Conservation (phyloP, 2,329 filamentous ascomycete genomes). For the Microcera coccophila region DNA sequence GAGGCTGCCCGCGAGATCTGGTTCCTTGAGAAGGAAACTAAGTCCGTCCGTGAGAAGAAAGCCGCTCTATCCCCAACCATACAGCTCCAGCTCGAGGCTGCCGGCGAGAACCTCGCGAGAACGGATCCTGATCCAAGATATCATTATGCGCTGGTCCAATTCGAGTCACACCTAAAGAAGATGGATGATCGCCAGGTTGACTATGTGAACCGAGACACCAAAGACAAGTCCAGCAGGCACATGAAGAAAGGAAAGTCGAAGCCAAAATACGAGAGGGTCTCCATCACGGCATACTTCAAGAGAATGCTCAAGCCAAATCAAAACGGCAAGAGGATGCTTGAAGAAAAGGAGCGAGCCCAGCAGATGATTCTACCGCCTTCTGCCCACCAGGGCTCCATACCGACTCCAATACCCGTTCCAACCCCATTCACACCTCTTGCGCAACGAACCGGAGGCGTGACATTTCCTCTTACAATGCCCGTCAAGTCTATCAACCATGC, state of each 20-base stretch:
- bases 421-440: slow-evolving; percentile 4
- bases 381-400: slow-evolving; percentile 1
- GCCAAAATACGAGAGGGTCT: slow-evolving; percentile 35
- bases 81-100: slow-evolving; percentile 41
- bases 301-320: slow-evolving; percentile 34
- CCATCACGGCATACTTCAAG: slow-evolving; percentile 46
- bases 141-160: slow-evolving; percentile 41
- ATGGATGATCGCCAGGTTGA: slow-evolving; percentile 17
- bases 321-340: slow-evolving; percentile 27
- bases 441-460: neutral
- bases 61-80: slow-evolving; percentile 32
- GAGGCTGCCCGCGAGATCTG: slow-evolving; percentile 37
- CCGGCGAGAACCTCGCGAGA: slow-evolving; percentile 32
- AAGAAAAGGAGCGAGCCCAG: slow-evolving; percentile 15
- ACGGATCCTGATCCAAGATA: slow-evolving; percentile 38
- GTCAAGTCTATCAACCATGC: slow-evolving; percentile 1
- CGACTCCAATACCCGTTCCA: neutral
- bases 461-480: neutral
- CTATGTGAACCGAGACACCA: slow-evolving; percentile 12
- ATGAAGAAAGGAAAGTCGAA: slow-evolving; percentile 26
- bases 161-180: slow-evolving; percentile 38
- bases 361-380: slow-evolving; percentile 3
- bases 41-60: slow-evolving; percentile 37
- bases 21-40: slow-evolving; percentile 34
- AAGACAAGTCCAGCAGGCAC: slow-evolving; percentile 13